Conservation (phyloP, 2,329 filamentous ascomycete species). For the Aaosphaeria arxii region DNA sequence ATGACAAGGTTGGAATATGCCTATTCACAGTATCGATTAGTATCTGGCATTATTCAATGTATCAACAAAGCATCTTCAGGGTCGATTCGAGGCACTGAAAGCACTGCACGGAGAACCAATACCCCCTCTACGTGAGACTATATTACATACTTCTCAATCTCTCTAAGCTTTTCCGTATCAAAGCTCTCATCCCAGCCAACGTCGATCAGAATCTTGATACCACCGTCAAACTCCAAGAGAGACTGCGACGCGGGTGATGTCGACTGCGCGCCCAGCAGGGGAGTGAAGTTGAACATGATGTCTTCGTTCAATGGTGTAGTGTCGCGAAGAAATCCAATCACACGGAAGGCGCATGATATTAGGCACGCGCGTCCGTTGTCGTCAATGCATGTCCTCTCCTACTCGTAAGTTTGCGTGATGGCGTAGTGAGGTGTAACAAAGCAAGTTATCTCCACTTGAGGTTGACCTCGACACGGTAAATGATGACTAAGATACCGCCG, state of each 20-base stretch:
- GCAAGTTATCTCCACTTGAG: no score
- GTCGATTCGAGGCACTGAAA: no score
- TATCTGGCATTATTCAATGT: neutral
- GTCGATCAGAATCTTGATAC: constrained; percentile 91
- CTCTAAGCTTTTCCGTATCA: constrained; percentile 74
- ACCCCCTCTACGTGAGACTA: no score
- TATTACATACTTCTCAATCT: constrained; percentile 78
- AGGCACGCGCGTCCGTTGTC: no score
- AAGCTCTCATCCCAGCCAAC: constrained; percentile 96
- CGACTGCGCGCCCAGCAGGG: constrained; percentile 86
- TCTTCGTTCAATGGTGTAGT: constrained; percentile 4
- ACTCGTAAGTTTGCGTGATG: no score
- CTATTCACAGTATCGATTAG: constrained; percentile 44
- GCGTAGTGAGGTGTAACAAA: no score
- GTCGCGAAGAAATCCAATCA: neutral
- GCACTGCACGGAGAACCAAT: no score
- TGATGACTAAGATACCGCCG: no score
- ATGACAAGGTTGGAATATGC: constrained; percentile 85
- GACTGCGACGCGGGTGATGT: constrained; percentile 86
- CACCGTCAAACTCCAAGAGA: constrained; percentile 93
- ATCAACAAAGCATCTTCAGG: no score
- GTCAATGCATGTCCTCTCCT: no score
- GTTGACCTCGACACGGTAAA: no score
- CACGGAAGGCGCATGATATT: no score
- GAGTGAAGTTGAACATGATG: constrained; percentile 91